Conservation (phyloP, 768 basidiomycete species). For the Lactarius evosmus region DNA sequence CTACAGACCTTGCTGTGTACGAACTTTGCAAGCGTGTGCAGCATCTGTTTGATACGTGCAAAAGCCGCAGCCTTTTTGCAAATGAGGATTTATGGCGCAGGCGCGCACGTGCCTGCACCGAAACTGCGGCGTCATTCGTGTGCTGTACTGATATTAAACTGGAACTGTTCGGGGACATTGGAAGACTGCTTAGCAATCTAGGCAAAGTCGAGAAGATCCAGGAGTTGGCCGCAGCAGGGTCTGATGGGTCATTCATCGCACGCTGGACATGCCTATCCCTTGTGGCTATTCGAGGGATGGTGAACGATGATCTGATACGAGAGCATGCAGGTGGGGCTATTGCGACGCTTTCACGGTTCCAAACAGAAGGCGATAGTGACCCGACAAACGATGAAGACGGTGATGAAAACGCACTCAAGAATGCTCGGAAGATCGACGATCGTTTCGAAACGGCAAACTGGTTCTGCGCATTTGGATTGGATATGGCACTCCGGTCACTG, state of each 20-base stretch:
- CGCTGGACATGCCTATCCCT: slow-evolving; percentile 25
- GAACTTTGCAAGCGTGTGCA: slow-evolving; percentile 16
- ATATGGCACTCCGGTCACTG: not conserved
- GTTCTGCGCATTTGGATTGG: not conserved
- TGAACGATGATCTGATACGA: not conserved
- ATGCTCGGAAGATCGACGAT: slow-evolving; percentile 17
- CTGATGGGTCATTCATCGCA: slow-evolving; percentile 8
- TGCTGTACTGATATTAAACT: slow-evolving; percentile 4
- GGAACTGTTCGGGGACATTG: slow-evolving; percentile 14
- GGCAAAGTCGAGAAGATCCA: slow-evolving; percentile 4
- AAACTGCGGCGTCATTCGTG: slow-evolving; percentile 13
- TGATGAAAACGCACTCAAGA: not conserved
- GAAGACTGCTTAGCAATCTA: slow-evolving; percentile 7
- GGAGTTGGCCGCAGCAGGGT: not conserved
- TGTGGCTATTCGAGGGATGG: slow-evolving; percentile 4
- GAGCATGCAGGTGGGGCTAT: slow-evolving; percentile 1
- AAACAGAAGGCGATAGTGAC: not conserved
- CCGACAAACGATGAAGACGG: not conserved
- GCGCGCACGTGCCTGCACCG: slow-evolving; percentile 22
- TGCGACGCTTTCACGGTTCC: not conserved
- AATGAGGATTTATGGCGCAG: slow-evolving; percentile 8
- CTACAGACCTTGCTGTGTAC: not conserved
- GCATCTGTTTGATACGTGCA: slow-evolving; percentile 15
- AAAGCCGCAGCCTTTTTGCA: not conserved
- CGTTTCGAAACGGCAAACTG: slow-evolving; percentile 4